Conservation (phyloP, 2,329 filamentous ascomycete genomes). For the Pseudonectria foliicola region DNA sequence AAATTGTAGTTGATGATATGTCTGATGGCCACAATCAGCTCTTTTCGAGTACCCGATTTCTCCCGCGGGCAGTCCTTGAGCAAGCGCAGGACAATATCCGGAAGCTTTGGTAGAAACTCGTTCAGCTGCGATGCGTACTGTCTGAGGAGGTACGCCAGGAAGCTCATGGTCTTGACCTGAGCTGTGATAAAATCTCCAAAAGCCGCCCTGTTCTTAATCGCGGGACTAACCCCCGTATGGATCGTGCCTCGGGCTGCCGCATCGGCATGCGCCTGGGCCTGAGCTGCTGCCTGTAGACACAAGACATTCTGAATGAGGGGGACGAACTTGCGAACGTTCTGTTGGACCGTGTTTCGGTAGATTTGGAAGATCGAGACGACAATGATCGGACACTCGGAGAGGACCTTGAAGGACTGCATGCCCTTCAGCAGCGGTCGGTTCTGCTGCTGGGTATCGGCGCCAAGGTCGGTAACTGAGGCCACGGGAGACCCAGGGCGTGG, state of each 20-base stretch:
- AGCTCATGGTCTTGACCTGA: conserved; percentile 99
- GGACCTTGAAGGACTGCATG: conserved; percentile 98
- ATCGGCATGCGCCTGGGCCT: conserved; percentile 84
- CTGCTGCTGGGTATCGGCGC: conserved; percentile 72
- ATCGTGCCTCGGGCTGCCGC: conserved; percentile 72
- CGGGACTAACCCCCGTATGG: conserved; percentile 87
- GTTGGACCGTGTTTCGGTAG: conserved; percentile 69
- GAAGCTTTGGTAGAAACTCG: conserved; percentile 80
- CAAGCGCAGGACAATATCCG: conserved; percentile 82
- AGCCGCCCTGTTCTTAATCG: conserved; percentile 86
- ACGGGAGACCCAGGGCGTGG: conserved; percentile 86
- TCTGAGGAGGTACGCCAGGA: conserved; percentile 84
- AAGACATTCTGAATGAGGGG: conserved; percentile 89
- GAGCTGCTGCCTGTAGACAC: conserved; percentile 81
- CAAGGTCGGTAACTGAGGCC: conserved; percentile 72
- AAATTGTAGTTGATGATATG: conserved; percentile 99
- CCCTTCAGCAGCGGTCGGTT: conserved; percentile 77
- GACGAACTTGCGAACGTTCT: conserved; percentile 87
- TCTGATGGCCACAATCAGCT: conserved; percentile 89
- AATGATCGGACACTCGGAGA: conserved; percentile 96
- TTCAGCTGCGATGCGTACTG: conserved; percentile 80
- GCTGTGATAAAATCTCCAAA: conserved; percentile 98
- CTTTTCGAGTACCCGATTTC: conserved; percentile 88
- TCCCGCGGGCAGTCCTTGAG: conserved; percentile 91
- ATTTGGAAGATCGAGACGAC: conserved; percentile 98